These are phyloP conservation scores for Ogataea pini DNA, from an alignment of 805 yeast species.

Conservation along the genomic window DNA sequence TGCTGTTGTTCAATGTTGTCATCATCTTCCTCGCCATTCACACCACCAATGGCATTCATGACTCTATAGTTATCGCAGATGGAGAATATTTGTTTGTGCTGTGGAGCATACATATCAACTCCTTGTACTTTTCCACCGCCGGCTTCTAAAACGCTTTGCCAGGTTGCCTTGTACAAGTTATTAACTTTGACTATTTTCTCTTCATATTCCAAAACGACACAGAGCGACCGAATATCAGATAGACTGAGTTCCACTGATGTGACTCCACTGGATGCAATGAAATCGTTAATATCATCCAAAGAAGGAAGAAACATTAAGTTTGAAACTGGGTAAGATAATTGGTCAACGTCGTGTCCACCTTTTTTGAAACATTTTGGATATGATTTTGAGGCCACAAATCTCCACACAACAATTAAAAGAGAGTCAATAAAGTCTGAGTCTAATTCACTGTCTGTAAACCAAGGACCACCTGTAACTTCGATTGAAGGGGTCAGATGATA, in stretches of 20 bases:
- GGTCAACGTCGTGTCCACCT: slow-evolving; percentile 27
- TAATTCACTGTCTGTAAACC: slow-evolving; percentile 96
- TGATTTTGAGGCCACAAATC: slow-evolving; percentile 74
- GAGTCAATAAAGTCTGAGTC: slow-evolving; percentile 92
- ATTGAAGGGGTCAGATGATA: slow-evolving; percentile 90
- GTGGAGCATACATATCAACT: slow-evolving; percentile 32
- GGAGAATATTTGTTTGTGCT: slow-evolving; percentile 31
- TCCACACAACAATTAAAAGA: slow-evolving; percentile 81
- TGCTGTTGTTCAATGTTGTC: slow-evolving; percentile 16
- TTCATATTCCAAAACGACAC: slow-evolving; percentile 86
- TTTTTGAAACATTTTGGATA: slow-evolving; percentile 71
- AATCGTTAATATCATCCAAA: slow-evolving; percentile 71
- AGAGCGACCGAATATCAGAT: slow-evolving; percentile 74
- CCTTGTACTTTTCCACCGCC: slow-evolving; percentile 46
- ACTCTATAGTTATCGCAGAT: slow-evolving; percentile 36
- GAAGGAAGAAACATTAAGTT: slow-evolving; percentile 57
- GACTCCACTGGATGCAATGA: slow-evolving; percentile 69
- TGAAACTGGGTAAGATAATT: slow-evolving; percentile 30
- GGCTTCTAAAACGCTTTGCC: slow-evolving; percentile 76
- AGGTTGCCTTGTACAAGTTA: slow-evolving; percentile 74
- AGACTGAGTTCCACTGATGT: slow-evolving; percentile 78
- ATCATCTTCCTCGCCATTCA: slow-evolving; percentile 19
- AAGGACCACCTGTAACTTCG: slow-evolving; percentile 98
- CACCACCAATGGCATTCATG: slow-evolving; percentile 22
- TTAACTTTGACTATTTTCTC: slow-evolving; percentile 73